Evolutionary conservation across 169 alveolate species (phyloP).

Genomic region (Theileria orientalis): DNA sequence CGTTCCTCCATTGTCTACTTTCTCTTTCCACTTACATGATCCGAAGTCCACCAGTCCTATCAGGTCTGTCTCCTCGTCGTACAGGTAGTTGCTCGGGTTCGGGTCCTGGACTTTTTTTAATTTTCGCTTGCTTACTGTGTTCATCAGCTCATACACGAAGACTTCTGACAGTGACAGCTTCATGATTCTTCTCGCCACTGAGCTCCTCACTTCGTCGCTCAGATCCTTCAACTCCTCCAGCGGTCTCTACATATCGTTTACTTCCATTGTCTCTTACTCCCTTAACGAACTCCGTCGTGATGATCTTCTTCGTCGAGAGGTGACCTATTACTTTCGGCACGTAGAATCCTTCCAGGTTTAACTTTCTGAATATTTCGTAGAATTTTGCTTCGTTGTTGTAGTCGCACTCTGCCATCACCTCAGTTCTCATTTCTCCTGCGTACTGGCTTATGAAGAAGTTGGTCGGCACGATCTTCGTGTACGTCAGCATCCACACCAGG

Average conservation of each 20-base stretch:
- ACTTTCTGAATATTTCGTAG: constrained; percentile 68
- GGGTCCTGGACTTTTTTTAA: constrained; percentile 74
- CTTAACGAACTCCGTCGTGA: constrained; percentile 71
- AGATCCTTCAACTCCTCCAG: constrained; percentile 45
- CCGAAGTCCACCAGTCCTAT: constrained; percentile 88
- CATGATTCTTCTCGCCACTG: constrained; percentile 78
- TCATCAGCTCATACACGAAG: constrained; percentile 83
- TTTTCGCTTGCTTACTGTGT: constrained; percentile 62
- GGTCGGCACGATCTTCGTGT: constrained; percentile 67
- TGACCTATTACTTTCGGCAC: constrained; percentile 70
- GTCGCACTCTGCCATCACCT: constrained; percentile 74
- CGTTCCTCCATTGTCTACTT: too few species aligned
- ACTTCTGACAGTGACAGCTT: constrained; percentile 81
- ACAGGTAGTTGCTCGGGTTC: constrained; percentile 87
- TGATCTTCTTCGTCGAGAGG: constrained; percentile 62
- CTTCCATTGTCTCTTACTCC: constrained; percentile 40
- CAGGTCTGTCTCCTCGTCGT: constrained; percentile 68
- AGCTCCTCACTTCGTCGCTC: constrained; percentile 69
- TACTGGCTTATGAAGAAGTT: constrained; percentile 68
- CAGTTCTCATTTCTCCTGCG: constrained; percentile 68
- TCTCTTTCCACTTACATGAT: constrained; percentile 69
- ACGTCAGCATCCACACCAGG: constrained; percentile 64
- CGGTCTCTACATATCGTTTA: constrained; percentile 18
- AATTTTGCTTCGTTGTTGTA: constrained; percentile 76
- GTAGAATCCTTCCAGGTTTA: constrained; percentile 67